Base-by-base conservation (phyloP, 2,329 filamentous ascomycete genomes). In the Alternaria solani region DNA sequence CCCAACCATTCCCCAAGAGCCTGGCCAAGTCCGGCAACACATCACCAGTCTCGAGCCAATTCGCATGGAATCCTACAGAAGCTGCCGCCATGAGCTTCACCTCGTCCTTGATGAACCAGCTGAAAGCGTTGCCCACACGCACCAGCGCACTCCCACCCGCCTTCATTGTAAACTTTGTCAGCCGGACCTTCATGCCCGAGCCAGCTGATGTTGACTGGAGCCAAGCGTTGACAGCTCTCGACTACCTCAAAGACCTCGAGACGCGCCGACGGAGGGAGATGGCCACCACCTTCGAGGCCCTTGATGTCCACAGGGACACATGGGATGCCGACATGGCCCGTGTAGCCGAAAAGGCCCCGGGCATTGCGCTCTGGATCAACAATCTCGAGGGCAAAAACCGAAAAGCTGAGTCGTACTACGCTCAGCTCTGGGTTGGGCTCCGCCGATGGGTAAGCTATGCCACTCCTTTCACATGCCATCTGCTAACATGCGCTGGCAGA, bases 161-260 rank as follows among this genome's bases (percentile, higher is more conserved):
- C 60, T 90, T 90, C 76, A 85, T 89, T 64, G 86, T 84, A 41
- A 85, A 81, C 12, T 90, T 90, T 72, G 81, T 89, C 49, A 83
- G 84, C 63, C 82, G 85, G 48, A 86, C 83, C 72, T 90, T 90
- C 74, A 81, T 86, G 23, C 70, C 81, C 2, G 81, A 86, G 44
- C 73, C 90, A 9, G 80, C 83, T 34, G 76, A 83, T 41, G 87
- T 90, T 59, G 88, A 90, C 76, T 90, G 90, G 64, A 85, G 86
- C 20, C 87, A 90, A 71, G 86, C 88, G 18, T 77, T 90, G 63
- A 88, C 87, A 3, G 87, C 86, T 7, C 79, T 90, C 54, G 88
- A 90, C 75, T 90, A 90, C 71, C 81, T 90, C 52, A 87, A 86
- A 63, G 87, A 89, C 62, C 79, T 90, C 8, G 87, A 90, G 71